phyloP scores from a whole-genome alignment of 345 rosid genomes.

The Citrus cavaleriei region DNA sequence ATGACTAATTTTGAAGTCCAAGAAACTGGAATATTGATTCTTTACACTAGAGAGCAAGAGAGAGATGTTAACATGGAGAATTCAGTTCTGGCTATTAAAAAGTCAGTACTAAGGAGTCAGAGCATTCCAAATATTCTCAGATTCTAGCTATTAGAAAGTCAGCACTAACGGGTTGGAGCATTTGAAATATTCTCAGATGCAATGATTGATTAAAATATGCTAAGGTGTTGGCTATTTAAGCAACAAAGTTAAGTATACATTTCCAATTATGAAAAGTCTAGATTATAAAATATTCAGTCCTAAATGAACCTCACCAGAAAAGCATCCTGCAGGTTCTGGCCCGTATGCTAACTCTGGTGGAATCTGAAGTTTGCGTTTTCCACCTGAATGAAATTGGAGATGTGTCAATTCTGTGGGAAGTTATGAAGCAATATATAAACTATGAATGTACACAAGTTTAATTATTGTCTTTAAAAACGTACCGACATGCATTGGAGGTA shows the following conservation, averaged over 20 bases:
- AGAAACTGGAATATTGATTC: neutral
- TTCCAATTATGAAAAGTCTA: neutral
- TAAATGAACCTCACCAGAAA: conserved; percentile 52
- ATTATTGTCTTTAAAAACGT: conserved; percentile 16
- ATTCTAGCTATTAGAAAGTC: too few relatives aligned
- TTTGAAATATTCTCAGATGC: too few relatives aligned
- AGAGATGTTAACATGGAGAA: too few relatives aligned
- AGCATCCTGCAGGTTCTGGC: conserved; percentile 98
- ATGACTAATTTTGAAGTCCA: neutral
- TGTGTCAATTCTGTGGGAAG: neutral
- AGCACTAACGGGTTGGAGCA: neutral
- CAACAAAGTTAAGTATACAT: neutral
- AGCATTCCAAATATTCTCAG: too few relatives aligned
- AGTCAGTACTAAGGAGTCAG: too few relatives aligned
- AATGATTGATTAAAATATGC: neutral
- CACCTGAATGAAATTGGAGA: conserved; percentile 39
- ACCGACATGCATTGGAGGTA: conserved; percentile 89
- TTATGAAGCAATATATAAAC: neutral
- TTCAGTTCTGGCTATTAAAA: too few relatives aligned
- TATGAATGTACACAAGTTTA: neutral
- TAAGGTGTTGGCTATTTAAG: neutral
- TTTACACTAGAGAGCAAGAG: neutral
- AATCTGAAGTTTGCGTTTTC: conserved; percentile 81
- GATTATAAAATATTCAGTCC: neutral
- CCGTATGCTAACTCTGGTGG: conserved; percentile 92